phyloP scores from a whole-genome alignment of 805 yeast genomes.

The Maudiozyma saulgeensis region DNA sequence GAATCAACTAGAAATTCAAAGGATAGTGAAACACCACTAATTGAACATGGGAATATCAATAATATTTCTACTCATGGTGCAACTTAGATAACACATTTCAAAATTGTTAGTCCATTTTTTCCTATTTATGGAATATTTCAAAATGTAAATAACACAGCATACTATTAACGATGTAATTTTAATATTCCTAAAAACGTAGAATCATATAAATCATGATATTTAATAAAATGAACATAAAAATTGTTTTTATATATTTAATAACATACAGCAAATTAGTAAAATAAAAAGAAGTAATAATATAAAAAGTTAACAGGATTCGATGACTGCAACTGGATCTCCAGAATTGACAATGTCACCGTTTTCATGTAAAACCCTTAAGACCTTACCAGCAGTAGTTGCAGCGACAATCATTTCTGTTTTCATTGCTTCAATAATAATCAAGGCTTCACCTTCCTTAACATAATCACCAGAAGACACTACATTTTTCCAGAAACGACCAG shows the following conservation, averaged over 20 bases:
- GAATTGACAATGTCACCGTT: conserved; percentile 97
- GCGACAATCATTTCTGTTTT: conserved; percentile 91
- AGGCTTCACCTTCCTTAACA: conserved; percentile 66
- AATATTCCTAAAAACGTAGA: neutral
- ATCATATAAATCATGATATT: neutral
- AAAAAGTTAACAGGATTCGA: conserved; percentile 2
- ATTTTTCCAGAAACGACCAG: conserved; percentile 97
- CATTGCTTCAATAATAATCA: conserved; percentile 94
- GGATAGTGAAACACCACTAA: conserved; percentile 21
- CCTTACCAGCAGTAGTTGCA: conserved; percentile 64
- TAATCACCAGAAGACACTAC: conserved; percentile 68
- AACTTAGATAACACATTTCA: neutral
- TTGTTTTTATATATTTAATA: neutral
- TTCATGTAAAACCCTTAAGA: conserved; percentile 58
- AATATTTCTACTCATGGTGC: neutral
- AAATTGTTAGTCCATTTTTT: neutral
- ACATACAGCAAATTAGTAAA: too few relatives aligned
- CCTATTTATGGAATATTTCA: neutral
- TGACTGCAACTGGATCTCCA: conserved; percentile 86
- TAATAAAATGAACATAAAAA: neutral
- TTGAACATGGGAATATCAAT: neutral
- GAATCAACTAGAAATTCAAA: conserved; percentile 13
- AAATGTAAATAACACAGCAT: neutral
- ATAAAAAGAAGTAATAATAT: too few relatives aligned
- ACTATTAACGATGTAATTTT: neutral